Percentiles rank a stretch among this genome's conserved stretches.
Evolutionary conservation across 2,329 filamentous ascomycete genomes (phyloP).

Genomic region (Neofusicoccum parvum): DNA sequence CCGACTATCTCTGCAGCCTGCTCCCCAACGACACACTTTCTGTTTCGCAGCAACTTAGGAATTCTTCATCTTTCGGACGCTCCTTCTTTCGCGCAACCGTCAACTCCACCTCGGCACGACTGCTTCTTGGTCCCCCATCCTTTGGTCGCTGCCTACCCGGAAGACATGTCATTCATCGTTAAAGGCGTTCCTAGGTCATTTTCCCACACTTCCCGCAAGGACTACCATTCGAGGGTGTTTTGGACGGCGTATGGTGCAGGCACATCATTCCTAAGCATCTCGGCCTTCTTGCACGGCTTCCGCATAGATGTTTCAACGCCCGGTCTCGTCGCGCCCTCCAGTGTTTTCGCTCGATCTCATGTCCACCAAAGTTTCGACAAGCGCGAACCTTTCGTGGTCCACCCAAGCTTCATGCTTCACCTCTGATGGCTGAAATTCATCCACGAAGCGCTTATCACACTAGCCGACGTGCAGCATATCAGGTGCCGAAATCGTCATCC

Average conservation of each 20-base stretch:
- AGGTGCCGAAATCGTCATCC: too few relatives aligned
- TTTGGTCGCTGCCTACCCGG: neutral
- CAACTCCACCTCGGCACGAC: neutral
- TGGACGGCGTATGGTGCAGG: conserved; percentile 13
- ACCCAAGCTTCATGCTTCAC: conserved; percentile 12
- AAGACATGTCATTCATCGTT: neutral
- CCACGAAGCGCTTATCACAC: too few relatives aligned
- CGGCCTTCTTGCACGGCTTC: neutral
- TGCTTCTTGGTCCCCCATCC: neutral
- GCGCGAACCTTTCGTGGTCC: neutral
- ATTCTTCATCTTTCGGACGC: neutral
- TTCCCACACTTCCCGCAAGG: neutral
- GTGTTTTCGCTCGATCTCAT: neutral
- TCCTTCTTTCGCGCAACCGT: neutral
- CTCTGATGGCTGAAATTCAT: neutral
- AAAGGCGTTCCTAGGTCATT: neutral
- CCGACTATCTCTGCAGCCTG: neutral
- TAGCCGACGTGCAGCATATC: too few relatives aligned
- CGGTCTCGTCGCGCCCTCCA: neutral
- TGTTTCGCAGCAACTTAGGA: neutral
- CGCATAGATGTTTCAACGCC: neutral
- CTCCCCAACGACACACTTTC: neutral
- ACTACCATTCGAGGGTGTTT: neutral
- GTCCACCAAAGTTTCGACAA: neutral
- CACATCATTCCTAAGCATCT: neutral